phyloP scores from a whole-genome alignment of 2,329 filamentous ascomycete species.

The Alternaria incomplexa region DNA sequence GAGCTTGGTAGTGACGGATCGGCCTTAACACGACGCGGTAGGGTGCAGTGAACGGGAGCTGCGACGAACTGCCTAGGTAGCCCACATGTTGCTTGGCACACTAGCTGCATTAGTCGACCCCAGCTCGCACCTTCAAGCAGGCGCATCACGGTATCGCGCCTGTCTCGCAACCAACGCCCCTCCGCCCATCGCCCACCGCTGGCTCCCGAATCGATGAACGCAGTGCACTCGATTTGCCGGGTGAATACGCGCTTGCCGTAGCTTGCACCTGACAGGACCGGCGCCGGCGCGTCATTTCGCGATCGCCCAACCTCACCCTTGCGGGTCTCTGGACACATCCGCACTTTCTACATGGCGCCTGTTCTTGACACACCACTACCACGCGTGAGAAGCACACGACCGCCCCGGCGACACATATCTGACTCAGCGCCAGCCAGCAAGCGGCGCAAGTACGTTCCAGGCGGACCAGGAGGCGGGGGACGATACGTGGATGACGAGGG shows the following conservation, averaged over 20 bases:
- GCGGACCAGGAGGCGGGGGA: constrained; percentile 84
- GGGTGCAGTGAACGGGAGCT: constrained; percentile 1
- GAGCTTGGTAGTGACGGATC: neutral
- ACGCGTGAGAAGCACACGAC: constrained; percentile 46
- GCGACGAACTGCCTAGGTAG: neutral
- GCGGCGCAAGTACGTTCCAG: constrained; percentile 74
- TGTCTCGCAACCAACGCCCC: constrained; percentile 26
- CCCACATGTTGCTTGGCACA: constrained; percentile 12
- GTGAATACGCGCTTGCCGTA: constrained; percentile 38
- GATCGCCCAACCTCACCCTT: constrained; percentile 28
- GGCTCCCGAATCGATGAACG: constrained; percentile 31
- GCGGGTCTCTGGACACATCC: constrained; percentile 33
- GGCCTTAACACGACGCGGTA: neutral
- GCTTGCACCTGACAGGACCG: constrained; percentile 25
- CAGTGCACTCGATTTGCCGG: constrained; percentile 23
- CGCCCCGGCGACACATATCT: constrained; percentile 41
- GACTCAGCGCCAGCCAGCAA: constrained; percentile 54
- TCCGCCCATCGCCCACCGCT: constrained; percentile 13
- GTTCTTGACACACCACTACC: constrained; percentile 44
- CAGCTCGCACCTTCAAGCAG: constrained; percentile 23
- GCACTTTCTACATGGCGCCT: constrained; percentile 41
- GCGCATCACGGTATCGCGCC: constrained; percentile 23
- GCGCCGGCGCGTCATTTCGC: constrained; percentile 37
- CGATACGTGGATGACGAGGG: constrained; percentile 79
- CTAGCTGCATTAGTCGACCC: constrained; percentile 10